Conservation (phyloP, 2,329 filamentous ascomycete species). For the Penicillium sclerotiorum region DNA sequence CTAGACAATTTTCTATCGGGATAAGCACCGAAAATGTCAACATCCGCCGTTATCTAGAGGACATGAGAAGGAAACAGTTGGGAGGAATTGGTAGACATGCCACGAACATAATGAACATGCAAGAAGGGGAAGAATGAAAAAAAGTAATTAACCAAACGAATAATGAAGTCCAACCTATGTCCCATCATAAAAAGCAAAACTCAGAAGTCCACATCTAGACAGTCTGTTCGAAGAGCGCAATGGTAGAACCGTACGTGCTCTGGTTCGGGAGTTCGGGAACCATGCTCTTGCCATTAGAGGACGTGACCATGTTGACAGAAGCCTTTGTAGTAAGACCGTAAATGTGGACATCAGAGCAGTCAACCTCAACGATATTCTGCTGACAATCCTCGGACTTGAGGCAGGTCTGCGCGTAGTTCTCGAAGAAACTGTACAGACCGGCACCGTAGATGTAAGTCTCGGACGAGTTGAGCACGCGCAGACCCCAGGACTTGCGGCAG, state of each 20-base stretch:
- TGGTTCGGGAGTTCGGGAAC: conserved; percentile 44
- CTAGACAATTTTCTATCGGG: too few relatives aligned
- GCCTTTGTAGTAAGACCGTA: conserved; percentile 76
- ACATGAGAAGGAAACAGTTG: too few relatives aligned
- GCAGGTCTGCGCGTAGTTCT: conserved; percentile 76
- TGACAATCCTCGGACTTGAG: conserved; percentile 71
- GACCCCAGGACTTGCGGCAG: conserved; percentile 76
- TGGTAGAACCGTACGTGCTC: conserved; percentile 48
- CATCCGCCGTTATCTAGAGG: too few relatives aligned
- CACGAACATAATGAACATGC: background rate
- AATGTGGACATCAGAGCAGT: conserved; percentile 65
- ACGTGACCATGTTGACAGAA: conserved; percentile 70
- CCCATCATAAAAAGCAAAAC: too few relatives aligned
- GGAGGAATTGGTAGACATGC: too few relatives aligned
- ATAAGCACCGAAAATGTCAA: too few relatives aligned
- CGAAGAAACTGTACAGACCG: conserved; percentile 80
- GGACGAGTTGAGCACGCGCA: conserved; percentile 68
- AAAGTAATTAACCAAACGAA: background rate
- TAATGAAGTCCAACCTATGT: background rate
- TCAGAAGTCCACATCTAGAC: conserved; percentile 8
- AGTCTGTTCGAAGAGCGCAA: conserved; percentile 46
- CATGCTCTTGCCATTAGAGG: conserved; percentile 34
- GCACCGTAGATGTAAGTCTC: conserved; percentile 72
- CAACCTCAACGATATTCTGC: conserved; percentile 73
- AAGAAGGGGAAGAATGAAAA: background rate